Base-by-base conservation (phyloP, 2,329 filamentous ascomycete genomes). In the Huntiella abstrusa region DNA sequence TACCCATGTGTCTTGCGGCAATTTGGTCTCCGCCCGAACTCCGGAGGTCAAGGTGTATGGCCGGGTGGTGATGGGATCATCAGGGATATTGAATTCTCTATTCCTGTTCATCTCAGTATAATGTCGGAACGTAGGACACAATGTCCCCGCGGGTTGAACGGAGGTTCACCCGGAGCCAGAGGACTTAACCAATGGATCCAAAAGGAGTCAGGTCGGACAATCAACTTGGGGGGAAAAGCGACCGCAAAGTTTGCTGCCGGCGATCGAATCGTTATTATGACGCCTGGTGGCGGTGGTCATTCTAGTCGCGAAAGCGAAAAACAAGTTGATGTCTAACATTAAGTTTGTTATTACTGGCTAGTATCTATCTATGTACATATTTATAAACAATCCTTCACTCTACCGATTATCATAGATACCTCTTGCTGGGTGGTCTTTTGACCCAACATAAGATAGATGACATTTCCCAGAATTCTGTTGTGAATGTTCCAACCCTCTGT, bases 151-250 rank as follows among this genome's bases (percentile, higher is more conserved):
- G 87, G 88, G 0, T 68, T 95, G 49, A 78, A 77, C 16, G 88
- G 88, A 0, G 88, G 88, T 3, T 79, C 77, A 48, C 80, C 88
- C 51, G 88, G 77, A 0, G 63, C 75, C 54, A 80, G 81, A 43
- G 88, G 88, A 0, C 64, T 87, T 51, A 96, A 96, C 54, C 65
- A 92, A 40, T 96, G 88, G 88, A 77, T 92, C 32, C 68, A 83
- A 5, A 79, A 73, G 51, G 78, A 88, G 45, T 65, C 76, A 57
- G 69, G 77, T 58, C 64, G 77, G 35, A 65, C 68, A 44, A 78
- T 87, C 56, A 86, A 83, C 55, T 58, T 87, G 35, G 82, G 82
- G 0, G 80, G 75, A 1, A 88, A 88, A 67, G 88, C 87, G 54
- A 84, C 77, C 19, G 82, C 81, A 10, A 69, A 71, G 10, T 86